phyloP scores from a whole-genome alignment of 2,329 filamentous ascomycete species.

The Ascochyta clinopodiicola region DNA sequence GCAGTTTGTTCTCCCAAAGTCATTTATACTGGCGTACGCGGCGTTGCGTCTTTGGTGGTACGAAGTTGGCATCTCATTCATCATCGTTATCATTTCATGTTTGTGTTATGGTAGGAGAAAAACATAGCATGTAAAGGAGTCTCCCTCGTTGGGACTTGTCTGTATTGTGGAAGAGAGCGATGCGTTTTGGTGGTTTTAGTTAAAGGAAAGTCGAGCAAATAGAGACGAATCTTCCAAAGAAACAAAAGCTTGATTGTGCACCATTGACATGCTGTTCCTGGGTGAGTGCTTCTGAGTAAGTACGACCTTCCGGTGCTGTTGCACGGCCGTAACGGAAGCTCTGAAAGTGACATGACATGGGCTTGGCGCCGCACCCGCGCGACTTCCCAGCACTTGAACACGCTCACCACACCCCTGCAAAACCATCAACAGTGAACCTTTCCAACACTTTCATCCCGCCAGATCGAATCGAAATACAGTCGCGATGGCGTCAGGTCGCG shows the following conservation, averaged over 20 bases:
- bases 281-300: not conserved
- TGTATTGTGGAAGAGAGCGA: conserved; percentile 25
- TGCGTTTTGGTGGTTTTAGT: conserved; percentile 22
- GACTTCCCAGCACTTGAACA: conserved; percentile 6
- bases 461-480: conserved; percentile 24
- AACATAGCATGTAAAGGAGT: conserved; percentile 40
- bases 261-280: not conserved
- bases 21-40: conserved; percentile 35
- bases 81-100: conserved; percentile 28
- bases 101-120: conserved; percentile 32
- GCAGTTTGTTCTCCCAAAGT: conserved; percentile 28
- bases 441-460: conserved; percentile 24
- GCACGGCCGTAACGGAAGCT: not conserved
- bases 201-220: conserved; percentile 31
- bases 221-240: conserved; percentile 22
- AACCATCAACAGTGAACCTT: conserved; percentile 35
- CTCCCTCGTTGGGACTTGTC: conserved; percentile 22
- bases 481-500: conserved; percentile 54
- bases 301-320: not conserved
- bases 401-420: conserved; percentile 31
- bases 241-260: conserved; percentile 6
- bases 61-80: conserved; percentile 34
- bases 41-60: conserved; percentile 32
- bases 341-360: conserved; percentile 3
- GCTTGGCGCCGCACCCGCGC: conserved; percentile 13